Evolutionary conservation across 495 filamentous ascomycete genomes (phyloP).

Genomic region (Thermochaetoides thermophila): DNA sequence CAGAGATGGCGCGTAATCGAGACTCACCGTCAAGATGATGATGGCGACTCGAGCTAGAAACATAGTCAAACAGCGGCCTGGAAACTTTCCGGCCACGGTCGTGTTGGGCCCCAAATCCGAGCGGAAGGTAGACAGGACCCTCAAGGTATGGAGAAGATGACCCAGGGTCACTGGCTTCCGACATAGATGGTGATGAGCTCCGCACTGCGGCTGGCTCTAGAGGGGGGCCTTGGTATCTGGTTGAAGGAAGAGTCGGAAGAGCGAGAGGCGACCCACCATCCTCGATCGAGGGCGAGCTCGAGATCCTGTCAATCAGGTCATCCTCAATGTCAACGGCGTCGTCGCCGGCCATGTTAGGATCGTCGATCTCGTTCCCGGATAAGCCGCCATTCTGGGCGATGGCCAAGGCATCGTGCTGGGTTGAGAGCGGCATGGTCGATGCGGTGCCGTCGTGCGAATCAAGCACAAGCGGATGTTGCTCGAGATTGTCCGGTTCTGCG

Average conservation of each 20-base stretch:
- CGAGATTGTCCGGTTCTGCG: conserved; percentile 32
- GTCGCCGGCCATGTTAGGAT: conserved; percentile 52
- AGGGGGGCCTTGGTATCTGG: too few species aligned
- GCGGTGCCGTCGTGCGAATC: conserved; percentile 3
- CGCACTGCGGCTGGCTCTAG: too few species aligned
- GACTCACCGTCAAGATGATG: conserved; percentile 57
- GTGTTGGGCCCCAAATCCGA: conserved; percentile 19
- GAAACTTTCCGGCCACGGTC: conserved; percentile 19
- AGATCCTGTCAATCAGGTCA: conserved; percentile 95
- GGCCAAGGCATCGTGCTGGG: conserved; percentile 38
- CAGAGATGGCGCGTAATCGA: conserved; percentile 13
- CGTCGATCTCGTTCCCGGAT: conserved; percentile 42
- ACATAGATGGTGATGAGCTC: too few species aligned
- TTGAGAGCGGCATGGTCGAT: conserved; percentile 21
- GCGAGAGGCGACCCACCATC: conserved; percentile 63
- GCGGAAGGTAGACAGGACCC: conserved; percentile 32
- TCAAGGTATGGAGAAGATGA: conserved; percentile 42
- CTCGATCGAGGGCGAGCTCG: conserved; percentile 93
- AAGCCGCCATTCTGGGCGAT: conserved; percentile 40
- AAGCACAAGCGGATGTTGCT: conserved; percentile 15
- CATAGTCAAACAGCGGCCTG: conserved; percentile 4
- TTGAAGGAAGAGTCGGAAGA: conserved; percentile 22
- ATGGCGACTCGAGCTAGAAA: conserved; percentile 25
- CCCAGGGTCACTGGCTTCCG: conserved; percentile 18
- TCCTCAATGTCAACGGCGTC: conserved; percentile 63